Conservation (phyloP, 495 filamentous ascomycete species). For the Melanomma pulvis-pyrius region DNA sequence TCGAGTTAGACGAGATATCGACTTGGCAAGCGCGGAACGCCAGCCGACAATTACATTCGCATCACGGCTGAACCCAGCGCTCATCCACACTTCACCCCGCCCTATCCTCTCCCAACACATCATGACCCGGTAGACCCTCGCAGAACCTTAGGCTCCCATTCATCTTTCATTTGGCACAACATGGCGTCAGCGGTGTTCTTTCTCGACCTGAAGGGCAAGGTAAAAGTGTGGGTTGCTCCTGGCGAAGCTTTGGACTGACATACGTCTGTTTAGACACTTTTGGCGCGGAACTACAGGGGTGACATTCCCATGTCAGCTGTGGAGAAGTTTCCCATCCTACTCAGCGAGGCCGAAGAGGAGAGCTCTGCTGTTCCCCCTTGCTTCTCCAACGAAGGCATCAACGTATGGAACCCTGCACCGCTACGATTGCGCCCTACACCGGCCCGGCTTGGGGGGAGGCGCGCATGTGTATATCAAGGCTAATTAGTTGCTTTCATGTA, state of each 20-base stretch:
- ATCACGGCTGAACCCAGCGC: not conserved
- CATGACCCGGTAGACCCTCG: slow-evolving; percentile 12
- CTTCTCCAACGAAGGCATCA: slow-evolving; percentile 98
- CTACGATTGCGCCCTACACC: not conserved
- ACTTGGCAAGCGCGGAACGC: not conserved
- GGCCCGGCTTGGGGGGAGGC: no score
- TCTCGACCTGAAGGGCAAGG: slow-evolving; percentile 99
- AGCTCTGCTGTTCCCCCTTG: slow-evolving; percentile 96
- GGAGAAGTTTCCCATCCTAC: slow-evolving; percentile 95
- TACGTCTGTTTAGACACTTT: slow-evolving; percentile 71
- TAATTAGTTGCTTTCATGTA: slow-evolving; percentile 43
- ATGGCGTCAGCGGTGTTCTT: slow-evolving; percentile 99
- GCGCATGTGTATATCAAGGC: not conserved
- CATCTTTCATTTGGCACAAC: slow-evolving; percentile 33
- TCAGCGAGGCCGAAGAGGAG: slow-evolving; percentile 99
- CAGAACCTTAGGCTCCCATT: not conserved
- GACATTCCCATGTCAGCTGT: slow-evolving; percentile 99
- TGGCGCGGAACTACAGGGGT: slow-evolving; percentile 97
- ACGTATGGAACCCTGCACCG: slow-evolving; percentile 57
- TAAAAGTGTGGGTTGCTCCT: slow-evolving; percentile 46
- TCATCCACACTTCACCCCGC: not conserved
- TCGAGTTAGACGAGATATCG: not conserved
- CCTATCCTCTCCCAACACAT: slow-evolving; percentile 3
- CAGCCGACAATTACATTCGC: not conserved
- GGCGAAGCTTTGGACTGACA: slow-evolving; percentile 41